A percentile compares a stretch with the other conserved stretches of the same genome.
Conservation (phyloP, 2,329 filamentous ascomycete genomes). For the Cordyceps farinosa region DNA sequence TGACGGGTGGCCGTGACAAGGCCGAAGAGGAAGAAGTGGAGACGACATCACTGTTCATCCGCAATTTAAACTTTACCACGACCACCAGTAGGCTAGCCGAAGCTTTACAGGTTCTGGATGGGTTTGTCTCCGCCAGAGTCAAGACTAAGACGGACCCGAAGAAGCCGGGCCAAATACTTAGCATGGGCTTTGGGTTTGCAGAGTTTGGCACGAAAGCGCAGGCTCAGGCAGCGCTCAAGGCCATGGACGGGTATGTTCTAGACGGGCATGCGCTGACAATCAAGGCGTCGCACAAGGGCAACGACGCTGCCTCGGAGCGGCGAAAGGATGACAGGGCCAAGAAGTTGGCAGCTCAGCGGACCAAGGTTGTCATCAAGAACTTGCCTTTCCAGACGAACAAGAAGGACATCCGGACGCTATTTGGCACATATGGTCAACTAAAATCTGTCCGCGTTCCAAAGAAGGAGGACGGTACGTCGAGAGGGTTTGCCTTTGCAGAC, state of each 20-base stretch:
- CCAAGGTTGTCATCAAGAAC: conserved; percentile 98
- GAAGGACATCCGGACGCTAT: conserved; percentile 82
- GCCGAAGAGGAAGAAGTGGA: conserved; percentile 55
- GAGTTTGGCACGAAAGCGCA: conserved; percentile 78
- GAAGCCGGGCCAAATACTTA: conserved; percentile 79
- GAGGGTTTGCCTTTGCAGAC: conserved; percentile 95
- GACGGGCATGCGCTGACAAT: conserved; percentile 83
- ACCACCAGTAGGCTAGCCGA: conserved; percentile 72
- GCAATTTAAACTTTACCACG: conserved; percentile 90
- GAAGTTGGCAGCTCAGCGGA: conserved; percentile 71
- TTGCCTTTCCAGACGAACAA: conserved; percentile 92
- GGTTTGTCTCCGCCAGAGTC: conserved; percentile 83
- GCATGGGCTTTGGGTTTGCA: conserved; percentile 96
- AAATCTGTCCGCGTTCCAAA: conserved; percentile 90
- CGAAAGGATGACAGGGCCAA: conserved; percentile 78
- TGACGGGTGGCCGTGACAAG: conserved; percentile 51
- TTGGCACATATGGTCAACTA: conserved; percentile 87
- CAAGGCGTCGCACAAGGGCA: conserved; percentile 79
- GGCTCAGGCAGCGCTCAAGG: conserved; percentile 72
- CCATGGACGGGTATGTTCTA: conserved; percentile 87
- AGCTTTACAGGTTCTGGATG: conserved; percentile 75
- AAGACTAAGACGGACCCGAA: conserved; percentile 95
- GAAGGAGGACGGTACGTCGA: conserved; percentile 84
- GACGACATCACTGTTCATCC: conserved; percentile 81
- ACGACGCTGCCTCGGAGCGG: conserved; percentile 83